phyloP scores from a whole-genome alignment of 352 stramenopile species.

The Pythium coloratum region DNA sequence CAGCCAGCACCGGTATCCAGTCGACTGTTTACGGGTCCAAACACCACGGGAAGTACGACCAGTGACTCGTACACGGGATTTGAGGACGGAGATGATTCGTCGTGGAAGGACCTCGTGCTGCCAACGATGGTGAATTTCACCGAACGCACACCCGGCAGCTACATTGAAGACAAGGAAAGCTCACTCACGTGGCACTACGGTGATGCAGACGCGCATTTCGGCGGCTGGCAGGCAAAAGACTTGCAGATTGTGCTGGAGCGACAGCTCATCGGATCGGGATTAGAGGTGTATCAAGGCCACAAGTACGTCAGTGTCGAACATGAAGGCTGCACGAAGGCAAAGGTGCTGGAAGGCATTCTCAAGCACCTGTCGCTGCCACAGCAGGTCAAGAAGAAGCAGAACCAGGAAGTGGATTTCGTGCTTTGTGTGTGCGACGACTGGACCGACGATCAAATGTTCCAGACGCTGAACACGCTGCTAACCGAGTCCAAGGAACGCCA shows the following conservation, averaged over 20 bases:
- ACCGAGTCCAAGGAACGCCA: conserved; percentile 75
- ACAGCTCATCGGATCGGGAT: conserved; percentile 74
- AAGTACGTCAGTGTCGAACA: conserved; percentile 82
- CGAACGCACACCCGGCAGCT: conserved; percentile 72
- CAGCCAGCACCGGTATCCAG: conserved; percentile 7
- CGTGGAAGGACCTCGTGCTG: conserved; percentile 80
- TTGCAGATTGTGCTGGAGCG: conserved; percentile 89
- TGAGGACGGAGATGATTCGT: conserved; percentile 52
- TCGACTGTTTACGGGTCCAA: not conserved
- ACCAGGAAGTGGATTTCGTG: conserved; percentile 84
- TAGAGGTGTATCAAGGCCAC: conserved; percentile 88
- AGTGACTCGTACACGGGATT: conserved; percentile 1
- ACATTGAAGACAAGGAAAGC: conserved; percentile 86
- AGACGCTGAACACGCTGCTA: conserved; percentile 78
- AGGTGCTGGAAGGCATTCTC: conserved; percentile 72
- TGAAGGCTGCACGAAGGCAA: conserved; percentile 75
- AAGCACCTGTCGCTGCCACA: conserved; percentile 69
- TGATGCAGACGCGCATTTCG: conserved; percentile 85
- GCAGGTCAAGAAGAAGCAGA: conserved; percentile 66
- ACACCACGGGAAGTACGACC: not conserved
- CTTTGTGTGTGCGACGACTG: conserved; percentile 88
- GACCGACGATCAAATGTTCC: conserved; percentile 91
- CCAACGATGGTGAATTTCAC: conserved; percentile 80
- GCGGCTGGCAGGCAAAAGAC: conserved; percentile 87
- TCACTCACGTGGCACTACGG: conserved; percentile 89